A percentile compares a stretch with the other conserved stretches of the same genome.
phyloP scores from a whole-genome alignment of 73 alveolate species.

The Stentor roeselii region DNA sequence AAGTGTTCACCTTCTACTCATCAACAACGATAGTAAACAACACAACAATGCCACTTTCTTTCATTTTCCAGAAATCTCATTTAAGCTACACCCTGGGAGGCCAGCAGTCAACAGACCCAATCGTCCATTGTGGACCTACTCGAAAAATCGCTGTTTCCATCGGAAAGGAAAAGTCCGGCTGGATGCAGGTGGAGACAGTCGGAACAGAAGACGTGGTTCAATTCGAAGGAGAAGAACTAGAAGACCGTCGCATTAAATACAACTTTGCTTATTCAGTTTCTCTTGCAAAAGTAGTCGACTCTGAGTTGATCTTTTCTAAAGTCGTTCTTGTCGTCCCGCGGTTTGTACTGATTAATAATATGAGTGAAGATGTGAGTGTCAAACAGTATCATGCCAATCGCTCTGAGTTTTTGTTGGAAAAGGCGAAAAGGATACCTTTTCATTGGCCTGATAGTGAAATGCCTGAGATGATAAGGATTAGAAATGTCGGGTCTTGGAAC shows the following conservation, averaged over 20 bases:
- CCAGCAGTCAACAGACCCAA: neutral
- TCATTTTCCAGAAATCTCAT: neutral
- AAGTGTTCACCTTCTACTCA: conserved; percentile 5
- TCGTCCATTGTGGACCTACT: neutral
- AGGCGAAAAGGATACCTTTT: conserved; percentile 4
- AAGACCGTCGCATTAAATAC: neutral
- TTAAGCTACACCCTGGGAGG: neutral
- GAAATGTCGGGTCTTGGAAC: neutral
- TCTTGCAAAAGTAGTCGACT: conserved; percentile 32
- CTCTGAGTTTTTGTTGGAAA: neutral
- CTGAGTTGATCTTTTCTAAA: conserved; percentile 34
- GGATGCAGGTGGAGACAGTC: neutral
- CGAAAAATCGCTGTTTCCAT: neutral
- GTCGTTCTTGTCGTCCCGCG: conserved; percentile 41
- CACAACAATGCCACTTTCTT: conserved; percentile 12
- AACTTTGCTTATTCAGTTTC: conserved; percentile 31
- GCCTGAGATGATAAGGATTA: neutral
- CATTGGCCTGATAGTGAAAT: conserved; percentile 20
- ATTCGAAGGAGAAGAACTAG: conserved; percentile 15
- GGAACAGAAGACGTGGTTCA: conserved; percentile 21
- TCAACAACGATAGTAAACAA: neutral
- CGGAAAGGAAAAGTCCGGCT: neutral
- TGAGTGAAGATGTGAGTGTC: neutral
- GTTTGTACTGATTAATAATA: conserved; percentile 34
- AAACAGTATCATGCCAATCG: neutral